Base-by-base conservation (phyloP, 1,284 basidiomycete genomes). In the Fistulinella cinereoalba region DNA sequence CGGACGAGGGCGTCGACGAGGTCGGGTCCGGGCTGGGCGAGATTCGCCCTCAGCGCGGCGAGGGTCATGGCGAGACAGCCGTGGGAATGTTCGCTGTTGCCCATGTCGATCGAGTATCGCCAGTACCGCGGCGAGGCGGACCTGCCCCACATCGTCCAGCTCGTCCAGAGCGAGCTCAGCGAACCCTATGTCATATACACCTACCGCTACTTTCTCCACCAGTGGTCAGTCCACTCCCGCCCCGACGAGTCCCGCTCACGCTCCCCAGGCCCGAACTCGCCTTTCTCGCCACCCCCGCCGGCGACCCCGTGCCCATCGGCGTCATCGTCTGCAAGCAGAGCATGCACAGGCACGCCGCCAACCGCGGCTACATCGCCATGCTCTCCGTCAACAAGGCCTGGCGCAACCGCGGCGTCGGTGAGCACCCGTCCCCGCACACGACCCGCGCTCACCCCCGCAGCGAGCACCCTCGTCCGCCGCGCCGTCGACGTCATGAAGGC, bases 301-400 rank as follows among this genome's bases (percentile, higher is more conserved):
- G 76, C 46, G 70, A 76, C 15, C 59, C 76, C 36, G 68, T 71
- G 19, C 86, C 92, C 11, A 81, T 97, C 55, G 96, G 92, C 18
- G 92, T 92, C 5, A 90, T 99, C 50, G 88, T 99, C 23, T 95
- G 92, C 79, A 98, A 98, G 73, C 90, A 96, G 66, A 93, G 92
- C 57, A 75, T 79, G 61, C 95, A 97, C 68, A 76, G 77, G 51
- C 81, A 86, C 56, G 72, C 77, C 44, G 74, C 82, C 5, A 90
- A 92, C 68, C 73, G 96, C 58, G 96, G 96, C 4, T 99, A 99
- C 65, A 97, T 99, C 50, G 96, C 94, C 24, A 99, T 99, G 97
- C 80, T 99, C 45, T 92, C 88, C 56, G 92, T 96, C 21, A 78
- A 80, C 67, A 84, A 82, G 64, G 67, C 73, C 33, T 95, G 82